Percentiles rank a stretch among this genome's conserved stretches.
phyloP scores from a whole-genome alignment of 306 rosid genomes.

The Cicer cuneatum region DNA sequence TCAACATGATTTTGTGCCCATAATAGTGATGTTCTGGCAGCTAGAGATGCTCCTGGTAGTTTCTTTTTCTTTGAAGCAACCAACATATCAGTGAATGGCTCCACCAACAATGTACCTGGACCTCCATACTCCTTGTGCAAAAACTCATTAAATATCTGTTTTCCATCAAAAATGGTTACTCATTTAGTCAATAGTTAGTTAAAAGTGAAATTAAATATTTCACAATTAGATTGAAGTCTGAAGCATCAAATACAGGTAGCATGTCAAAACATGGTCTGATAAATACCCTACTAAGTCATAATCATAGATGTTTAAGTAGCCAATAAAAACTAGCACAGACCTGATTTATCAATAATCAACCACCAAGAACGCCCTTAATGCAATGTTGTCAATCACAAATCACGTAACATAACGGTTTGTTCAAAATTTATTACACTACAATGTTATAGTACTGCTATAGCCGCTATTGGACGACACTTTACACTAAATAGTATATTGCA shows the following conservation, averaged over 20 bases:
- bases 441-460: too few species aligned
- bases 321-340: background rate
- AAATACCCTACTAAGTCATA: conserved; percentile 12
- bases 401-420: too few species aligned
- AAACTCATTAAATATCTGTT: conserved; percentile 65
- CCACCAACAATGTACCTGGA: conserved; percentile 79
- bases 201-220: conserved; percentile 42
- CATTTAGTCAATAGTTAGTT: conserved; percentile 21
- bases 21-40: conserved; percentile 72
- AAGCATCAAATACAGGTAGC: conserved; percentile 44
- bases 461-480: too few species aligned
- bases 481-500: too few species aligned
- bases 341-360: background rate
- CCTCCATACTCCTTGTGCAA: conserved; percentile 75
- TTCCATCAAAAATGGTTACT: conserved; percentile 42
- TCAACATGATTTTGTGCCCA: conserved; percentile 76
- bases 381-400: too few species aligned
- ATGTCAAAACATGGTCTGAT: conserved; percentile 29
- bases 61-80: conserved; percentile 46
- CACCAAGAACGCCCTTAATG: background rate
- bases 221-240: conserved; percentile 42
- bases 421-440: too few species aligned
- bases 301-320: background rate
- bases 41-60: conserved; percentile 50
- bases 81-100: conserved; percentile 69